Percentiles rank a stretch among this genome's conserved stretches.
Conservation (phyloP, 2,329 filamentous ascomycete genomes). For the Aurifilum marmelostoma region DNA sequence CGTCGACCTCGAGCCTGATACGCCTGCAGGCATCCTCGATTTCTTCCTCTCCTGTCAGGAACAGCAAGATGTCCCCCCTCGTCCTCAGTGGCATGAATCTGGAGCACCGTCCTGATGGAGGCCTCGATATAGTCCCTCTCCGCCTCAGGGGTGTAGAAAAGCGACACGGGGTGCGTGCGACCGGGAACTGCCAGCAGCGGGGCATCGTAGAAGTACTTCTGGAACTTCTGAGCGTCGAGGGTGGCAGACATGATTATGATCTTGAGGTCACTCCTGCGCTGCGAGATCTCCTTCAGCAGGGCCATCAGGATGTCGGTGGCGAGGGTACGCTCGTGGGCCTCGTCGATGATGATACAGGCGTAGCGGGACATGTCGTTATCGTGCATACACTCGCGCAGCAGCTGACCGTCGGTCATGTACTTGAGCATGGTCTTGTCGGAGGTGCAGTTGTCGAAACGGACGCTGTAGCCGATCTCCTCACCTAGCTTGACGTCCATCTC, state of each 20-base stretch:
- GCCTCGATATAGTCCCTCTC: slow-evolving; percentile 97
- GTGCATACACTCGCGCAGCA: slow-evolving; percentile 94
- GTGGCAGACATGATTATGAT: slow-evolving; percentile 99
- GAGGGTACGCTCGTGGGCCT: slow-evolving; percentile 96
- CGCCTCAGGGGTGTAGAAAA: slow-evolving; percentile 96
- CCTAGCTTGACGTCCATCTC: slow-evolving; percentile 94
- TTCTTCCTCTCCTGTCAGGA: slow-evolving; percentile 97
- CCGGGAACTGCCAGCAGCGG: slow-evolving; percentile 92
- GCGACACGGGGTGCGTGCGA: slow-evolving; percentile 94
- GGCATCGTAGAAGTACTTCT: slow-evolving; percentile 94
- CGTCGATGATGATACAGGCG: slow-evolving; percentile 97
- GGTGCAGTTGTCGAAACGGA: slow-evolving; percentile 97
- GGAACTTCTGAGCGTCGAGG: slow-evolving; percentile 96
- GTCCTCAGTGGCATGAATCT: slow-evolving; percentile 91
- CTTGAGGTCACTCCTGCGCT: slow-evolving; percentile 85
- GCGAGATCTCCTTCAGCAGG: slow-evolving; percentile 85
- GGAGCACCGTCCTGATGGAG: slow-evolving; percentile 88
- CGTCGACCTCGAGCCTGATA: slow-evolving; percentile 86
- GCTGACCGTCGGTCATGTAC: slow-evolving; percentile 99
- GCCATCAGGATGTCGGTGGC: slow-evolving; percentile 98
- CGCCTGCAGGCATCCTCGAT: slow-evolving; percentile 96
- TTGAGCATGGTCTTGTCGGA: slow-evolving; percentile 88
- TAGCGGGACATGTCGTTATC: slow-evolving; percentile 91
- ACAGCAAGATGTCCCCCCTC: slow-evolving; percentile 93
- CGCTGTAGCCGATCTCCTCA: slow-evolving; percentile 96